phyloP scores from a whole-genome alignment of 805 yeast species.

The Ogataea haglerorum region DNA sequence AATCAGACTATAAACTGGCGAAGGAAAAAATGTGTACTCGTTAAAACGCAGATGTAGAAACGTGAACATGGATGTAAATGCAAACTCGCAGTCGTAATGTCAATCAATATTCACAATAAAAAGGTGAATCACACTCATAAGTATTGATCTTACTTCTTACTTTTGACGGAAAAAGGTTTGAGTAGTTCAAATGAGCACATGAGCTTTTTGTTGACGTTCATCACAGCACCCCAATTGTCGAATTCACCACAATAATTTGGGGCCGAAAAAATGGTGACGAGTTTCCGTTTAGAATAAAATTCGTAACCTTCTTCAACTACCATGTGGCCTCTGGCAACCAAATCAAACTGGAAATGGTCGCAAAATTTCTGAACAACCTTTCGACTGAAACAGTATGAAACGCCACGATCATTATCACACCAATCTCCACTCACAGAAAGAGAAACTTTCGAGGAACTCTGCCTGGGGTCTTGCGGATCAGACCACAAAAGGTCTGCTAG shows the following conservation, averaged over 20 bases:
- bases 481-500: conserved; percentile 81
- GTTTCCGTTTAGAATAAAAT: conserved; percentile 67
- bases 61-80: conserved; percentile 1
- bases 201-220: conserved; percentile 65
- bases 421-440: conserved; percentile 42
- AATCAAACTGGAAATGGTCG: conserved; percentile 63
- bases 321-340: conserved; percentile 83
- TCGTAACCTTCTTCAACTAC: conserved; percentile 88
- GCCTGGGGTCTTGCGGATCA: conserved; percentile 60
- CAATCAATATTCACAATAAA: not conserved
- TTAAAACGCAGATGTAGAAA: conserved; percentile 3
- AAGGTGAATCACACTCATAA: not conserved
- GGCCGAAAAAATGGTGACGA: conserved; percentile 78
- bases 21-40: conserved; percentile 5
- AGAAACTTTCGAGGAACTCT: conserved; percentile 6
- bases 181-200: conserved; percentile 70
- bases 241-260: conserved; percentile 85
- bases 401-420: conserved; percentile 84
- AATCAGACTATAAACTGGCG: conserved; percentile 10
- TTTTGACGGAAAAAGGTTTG: conserved; percentile 42
- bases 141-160: conserved; percentile 11
- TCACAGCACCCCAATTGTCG: conserved; percentile 76
- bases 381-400: conserved; percentile 71
- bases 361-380: conserved; percentile 71
- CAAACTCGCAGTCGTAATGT: conserved; percentile 7